These are phyloP conservation scores for Musa itinerans DNA, from an alignment of 176 grass and related monocot species.

Conservation along the genomic window DNA sequence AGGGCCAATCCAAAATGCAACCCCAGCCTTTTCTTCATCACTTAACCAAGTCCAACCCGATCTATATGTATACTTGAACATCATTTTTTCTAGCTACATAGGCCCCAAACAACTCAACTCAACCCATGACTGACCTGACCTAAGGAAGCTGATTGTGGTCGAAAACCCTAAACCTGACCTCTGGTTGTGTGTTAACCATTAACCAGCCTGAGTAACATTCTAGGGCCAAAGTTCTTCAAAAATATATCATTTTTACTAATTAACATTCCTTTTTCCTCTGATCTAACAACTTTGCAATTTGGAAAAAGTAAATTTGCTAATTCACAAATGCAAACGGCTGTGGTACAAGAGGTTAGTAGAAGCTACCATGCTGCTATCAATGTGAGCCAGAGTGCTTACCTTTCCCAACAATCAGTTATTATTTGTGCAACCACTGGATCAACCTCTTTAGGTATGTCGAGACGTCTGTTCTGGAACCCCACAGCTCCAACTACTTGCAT, in stretches of 20 bases:
- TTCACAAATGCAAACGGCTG: background rate
- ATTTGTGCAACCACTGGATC: slow-evolving; percentile 68
- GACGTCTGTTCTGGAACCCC: slow-evolving; percentile 89
- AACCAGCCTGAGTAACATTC: too few species aligned
- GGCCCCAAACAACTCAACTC: background rate
- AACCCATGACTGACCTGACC: background rate
- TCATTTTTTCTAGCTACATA: background rate
- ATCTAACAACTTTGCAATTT: background rate
- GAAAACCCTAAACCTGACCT: background rate
- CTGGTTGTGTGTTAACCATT: background rate
- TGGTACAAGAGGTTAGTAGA: background rate
- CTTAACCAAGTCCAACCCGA: background rate
- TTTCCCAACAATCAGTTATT: slow-evolving; percentile 93
- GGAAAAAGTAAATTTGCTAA: background rate
- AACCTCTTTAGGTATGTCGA: slow-evolving; percentile 71
- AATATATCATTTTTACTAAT: background rate
- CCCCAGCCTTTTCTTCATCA: background rate
- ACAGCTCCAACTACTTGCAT: slow-evolving; percentile 99
- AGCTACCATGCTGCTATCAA: too few species aligned
- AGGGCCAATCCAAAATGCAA: background rate
- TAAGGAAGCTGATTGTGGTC: background rate
- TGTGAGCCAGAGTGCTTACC: slow-evolving; percentile 25
- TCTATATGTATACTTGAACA: background rate
- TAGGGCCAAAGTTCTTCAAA: too few species aligned
- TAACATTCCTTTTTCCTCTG: background rate